A percentile compares a stretch with the other conserved stretches of the same genome.
Conservation (phyloP, 83 land plant genomes). For the Picea abies region DNA sequence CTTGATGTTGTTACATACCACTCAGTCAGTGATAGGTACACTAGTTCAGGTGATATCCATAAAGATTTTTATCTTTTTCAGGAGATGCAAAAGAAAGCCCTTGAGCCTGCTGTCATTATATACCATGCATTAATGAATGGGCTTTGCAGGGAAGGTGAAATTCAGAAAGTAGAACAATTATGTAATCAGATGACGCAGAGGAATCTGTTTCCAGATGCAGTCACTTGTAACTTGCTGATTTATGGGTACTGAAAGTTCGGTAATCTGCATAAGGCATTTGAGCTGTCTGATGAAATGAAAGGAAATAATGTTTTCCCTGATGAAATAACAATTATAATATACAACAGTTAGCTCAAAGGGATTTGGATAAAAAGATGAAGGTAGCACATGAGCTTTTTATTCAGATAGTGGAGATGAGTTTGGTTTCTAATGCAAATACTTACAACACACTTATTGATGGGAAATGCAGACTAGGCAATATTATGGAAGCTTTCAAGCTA, state of each 20-base stretch:
- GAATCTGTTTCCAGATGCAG: slow-evolving; percentile 38
- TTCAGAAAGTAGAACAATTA: slow-evolving; percentile 30
- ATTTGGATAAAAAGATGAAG: slow-evolving; percentile 26
- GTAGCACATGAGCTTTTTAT: slow-evolving; percentile 25
- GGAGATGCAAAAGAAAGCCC: slow-evolving; percentile 35
- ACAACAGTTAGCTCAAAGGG: slow-evolving; percentile 35
- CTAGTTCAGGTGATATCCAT: slow-evolving; percentile 20
- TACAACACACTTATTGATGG: too few species aligned
- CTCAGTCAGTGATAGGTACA: slow-evolving; percentile 28
- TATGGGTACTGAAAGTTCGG: slow-evolving; percentile 31
- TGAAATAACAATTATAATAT: slow-evolving; percentile 21
- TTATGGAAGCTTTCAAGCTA: too few species aligned
- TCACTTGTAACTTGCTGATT: slow-evolving; percentile 33
- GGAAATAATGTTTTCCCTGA: slow-evolving; percentile 28
- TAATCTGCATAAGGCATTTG: slow-evolving; percentile 30
- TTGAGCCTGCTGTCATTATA: slow-evolving; percentile 45
- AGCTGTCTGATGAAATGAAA: slow-evolving; percentile 40
- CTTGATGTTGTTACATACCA: slow-evolving; percentile 70
- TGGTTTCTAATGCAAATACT: too few species aligned
- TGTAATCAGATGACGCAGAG: slow-evolving; percentile 37
- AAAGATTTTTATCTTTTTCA: slow-evolving; percentile 34
- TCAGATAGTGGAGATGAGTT: too few species aligned
- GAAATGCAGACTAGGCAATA: too few species aligned
- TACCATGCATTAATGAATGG: slow-evolving; percentile 41
- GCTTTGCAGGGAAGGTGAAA: slow-evolving; percentile 30